Percentiles rank a stretch among this genome's conserved stretches.
phyloP scores from a whole-genome alignment of 1,284 basidiomycete species.

The Xerocomus nothofagi region DNA sequence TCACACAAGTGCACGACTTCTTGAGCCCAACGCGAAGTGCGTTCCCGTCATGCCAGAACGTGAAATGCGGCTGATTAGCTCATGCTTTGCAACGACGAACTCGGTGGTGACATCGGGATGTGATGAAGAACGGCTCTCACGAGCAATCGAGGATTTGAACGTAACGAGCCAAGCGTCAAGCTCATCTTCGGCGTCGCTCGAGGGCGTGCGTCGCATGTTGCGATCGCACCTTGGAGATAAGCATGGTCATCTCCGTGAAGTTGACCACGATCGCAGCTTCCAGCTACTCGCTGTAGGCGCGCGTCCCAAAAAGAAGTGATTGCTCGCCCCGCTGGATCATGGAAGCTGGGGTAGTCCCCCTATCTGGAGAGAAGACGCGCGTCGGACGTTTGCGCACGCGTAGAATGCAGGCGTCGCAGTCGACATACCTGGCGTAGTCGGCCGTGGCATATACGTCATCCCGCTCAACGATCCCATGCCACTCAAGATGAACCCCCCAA shows the following conservation, averaged over 20 bases:
- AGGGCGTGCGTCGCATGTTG: no score
- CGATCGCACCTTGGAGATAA: no score
- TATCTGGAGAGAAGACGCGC: conserved; percentile 15
- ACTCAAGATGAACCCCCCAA: conserved; percentile 60
- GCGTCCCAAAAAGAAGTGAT: conserved; percentile 58
- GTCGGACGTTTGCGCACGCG: conserved; percentile 1
- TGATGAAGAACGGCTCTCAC: conserved; percentile 18
- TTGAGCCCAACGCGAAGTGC: conserved; percentile 54
- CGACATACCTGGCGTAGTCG: conserved; percentile 28
- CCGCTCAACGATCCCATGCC: conserved; percentile 66
- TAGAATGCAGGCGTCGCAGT: conserved; percentile 13
- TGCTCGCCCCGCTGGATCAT: conserved; percentile 24
- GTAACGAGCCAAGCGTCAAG: conserved; percentile 25
- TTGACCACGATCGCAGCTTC: conserved; percentile 9
- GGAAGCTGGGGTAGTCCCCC: conserved; percentile 17
- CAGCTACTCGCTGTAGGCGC: conserved; percentile 49
- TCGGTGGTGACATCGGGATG: conserved; percentile 43
- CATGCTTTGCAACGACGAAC: conserved; percentile 47
- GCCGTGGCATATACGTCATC: conserved; percentile 57
- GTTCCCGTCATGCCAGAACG: conserved; percentile 63
- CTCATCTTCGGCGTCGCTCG: conserved; percentile 12
- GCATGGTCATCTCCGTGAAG: no score
- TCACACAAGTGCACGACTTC: conserved; percentile 43
- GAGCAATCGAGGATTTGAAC: conserved; percentile 57
- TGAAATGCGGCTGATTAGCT: conserved; percentile 52